A percentile compares a stretch with the other conserved stretches of the same genome.
These are phyloP conservation scores for Metschnikowia dekortorum DNA, from an alignment of 805 yeast species.

Conservation along the genomic window DNA sequence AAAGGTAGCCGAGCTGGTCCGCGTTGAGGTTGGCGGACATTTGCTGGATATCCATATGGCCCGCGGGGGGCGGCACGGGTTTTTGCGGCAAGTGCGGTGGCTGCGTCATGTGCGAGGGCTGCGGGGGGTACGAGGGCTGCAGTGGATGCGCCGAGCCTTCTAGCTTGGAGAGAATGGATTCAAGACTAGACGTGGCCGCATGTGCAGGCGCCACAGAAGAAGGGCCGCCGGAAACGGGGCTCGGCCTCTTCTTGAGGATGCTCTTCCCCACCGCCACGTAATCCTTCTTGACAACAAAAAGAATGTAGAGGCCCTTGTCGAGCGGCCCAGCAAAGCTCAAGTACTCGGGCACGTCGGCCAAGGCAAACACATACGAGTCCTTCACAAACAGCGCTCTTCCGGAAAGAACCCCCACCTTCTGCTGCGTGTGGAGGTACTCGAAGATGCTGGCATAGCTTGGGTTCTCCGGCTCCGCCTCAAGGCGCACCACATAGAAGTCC, in stretches of 20 bases:
- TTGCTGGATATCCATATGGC: background rate
- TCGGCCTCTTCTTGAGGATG: conserved; percentile 15
- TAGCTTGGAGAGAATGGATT: conserved; percentile 25
- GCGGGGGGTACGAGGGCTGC: too few species aligned
- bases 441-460: conserved; percentile 28
- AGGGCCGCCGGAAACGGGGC: background rate
- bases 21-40: conserved; percentile 9
- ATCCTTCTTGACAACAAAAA: conserved; percentile 36
- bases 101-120: background rate
- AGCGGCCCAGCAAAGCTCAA: conserved; percentile 8
- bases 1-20: conserved; percentile 14
- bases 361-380: conserved; percentile 57
- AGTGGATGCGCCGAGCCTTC: conserved; percentile 10
- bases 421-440: conserved; percentile 42
- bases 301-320: conserved; percentile 19
- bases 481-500: conserved; percentile 49
- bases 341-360: conserved; percentile 15
- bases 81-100: background rate
- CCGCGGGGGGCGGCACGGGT: background rate
- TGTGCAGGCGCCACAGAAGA: background rate
- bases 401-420: conserved; percentile 59
- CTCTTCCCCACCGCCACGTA: conserved; percentile 25
- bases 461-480: conserved; percentile 23
- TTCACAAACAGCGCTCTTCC: conserved; percentile 48
- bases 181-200: conserved; percentile 9